Base-by-base conservation (phyloP, 129 eudicot species). In the Lonicera japonica region DNA sequence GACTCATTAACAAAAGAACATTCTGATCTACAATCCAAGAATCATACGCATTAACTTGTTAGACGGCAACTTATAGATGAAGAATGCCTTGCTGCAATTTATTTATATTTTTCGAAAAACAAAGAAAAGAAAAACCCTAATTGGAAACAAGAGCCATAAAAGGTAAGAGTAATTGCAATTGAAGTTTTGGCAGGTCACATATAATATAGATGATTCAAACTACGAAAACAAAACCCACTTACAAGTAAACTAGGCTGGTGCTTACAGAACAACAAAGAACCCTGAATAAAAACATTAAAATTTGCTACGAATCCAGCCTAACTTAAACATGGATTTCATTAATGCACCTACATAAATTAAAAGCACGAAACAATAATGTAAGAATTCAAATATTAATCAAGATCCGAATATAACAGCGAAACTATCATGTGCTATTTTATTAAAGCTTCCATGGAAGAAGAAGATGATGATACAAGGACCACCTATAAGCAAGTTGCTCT, bases 381-480 rank as follows among this genome's bases (percentile, higher is more conserved):
- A 60, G 48, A 62, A 58, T 58, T 34, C 55, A 46, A 58, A 22
- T 24, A 24, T 54, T 61, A 51, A 68, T 64, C 55, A 62, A 61
- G 16, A 65, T 65, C 34, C 25, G 6, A 29, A 5, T 25, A 56
- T 45, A 73, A 67, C 61, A 72, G 69, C 69, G 61, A 79, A 72
- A 68, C 77, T 69, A 40, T 61, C 22, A 72, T 55, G 68, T 80
- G 72, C 85, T 79, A 58, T 67, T 69, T 82, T 82, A 76, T 79
- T 79, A 39, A 61, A 72, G 51, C 70, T 59, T 38, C 36, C 36
- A 29, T 29, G 36, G 36, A 29, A 29, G 36, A 29, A 29, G 36
- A 29, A 29, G 36, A 29, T 68, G 63, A 82, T 77, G 80, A 68
- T 67, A 75, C 81, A 83, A 48, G 68, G 68, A 56, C 36, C 75